A percentile compares a stretch with the other conserved stretches of the same genome.
phyloP scores from a whole-genome alignment of 345 rosid species.

The Cochlearia excelsa region DNA sequence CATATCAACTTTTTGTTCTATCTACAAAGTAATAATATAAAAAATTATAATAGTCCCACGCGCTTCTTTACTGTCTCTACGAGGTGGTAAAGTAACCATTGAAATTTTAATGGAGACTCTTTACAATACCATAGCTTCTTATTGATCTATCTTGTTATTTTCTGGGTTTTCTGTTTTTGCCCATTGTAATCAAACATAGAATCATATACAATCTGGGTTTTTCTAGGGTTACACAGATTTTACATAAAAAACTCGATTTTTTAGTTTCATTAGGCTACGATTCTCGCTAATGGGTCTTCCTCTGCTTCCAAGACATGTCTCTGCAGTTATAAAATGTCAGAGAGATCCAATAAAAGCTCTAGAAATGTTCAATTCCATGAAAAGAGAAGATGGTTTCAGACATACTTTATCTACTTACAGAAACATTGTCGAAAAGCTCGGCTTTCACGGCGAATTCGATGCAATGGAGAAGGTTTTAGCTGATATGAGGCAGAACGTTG shows the following conservation, averaged over 20 bases:
- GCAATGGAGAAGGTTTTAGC: constrained; percentile 61
- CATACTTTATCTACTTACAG: constrained; percentile 71
- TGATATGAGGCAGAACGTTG: constrained; percentile 53
- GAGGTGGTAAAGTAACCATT: too few species aligned
- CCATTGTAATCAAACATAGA: background rate
- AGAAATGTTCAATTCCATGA: constrained; percentile 70
- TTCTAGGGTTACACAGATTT: constrained; percentile 5
- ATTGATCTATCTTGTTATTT: background rate
- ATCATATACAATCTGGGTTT: background rate
- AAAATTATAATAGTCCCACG: too few species aligned
- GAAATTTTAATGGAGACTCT: too few species aligned
- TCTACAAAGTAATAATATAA: too few species aligned
- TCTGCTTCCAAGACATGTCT: constrained; percentile 79
- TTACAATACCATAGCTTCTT: background rate
- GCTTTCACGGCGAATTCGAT: constrained; percentile 67
- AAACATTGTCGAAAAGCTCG: constrained; percentile 71
- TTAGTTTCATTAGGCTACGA: constrained; percentile 13
- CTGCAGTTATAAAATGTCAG: constrained; percentile 67
- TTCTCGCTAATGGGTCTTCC: constrained; percentile 48
- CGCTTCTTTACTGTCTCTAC: too few species aligned
- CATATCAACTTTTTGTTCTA: constrained; percentile 42
- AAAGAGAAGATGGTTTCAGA: constrained; percentile 61
- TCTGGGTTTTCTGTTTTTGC: constrained; percentile 9
- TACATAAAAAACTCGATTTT: background rate
- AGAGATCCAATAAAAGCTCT: constrained; percentile 67